phyloP scores from a whole-genome alignment of 176 grass and related monocot genomes.

The Zoysia pacifica region DNA sequence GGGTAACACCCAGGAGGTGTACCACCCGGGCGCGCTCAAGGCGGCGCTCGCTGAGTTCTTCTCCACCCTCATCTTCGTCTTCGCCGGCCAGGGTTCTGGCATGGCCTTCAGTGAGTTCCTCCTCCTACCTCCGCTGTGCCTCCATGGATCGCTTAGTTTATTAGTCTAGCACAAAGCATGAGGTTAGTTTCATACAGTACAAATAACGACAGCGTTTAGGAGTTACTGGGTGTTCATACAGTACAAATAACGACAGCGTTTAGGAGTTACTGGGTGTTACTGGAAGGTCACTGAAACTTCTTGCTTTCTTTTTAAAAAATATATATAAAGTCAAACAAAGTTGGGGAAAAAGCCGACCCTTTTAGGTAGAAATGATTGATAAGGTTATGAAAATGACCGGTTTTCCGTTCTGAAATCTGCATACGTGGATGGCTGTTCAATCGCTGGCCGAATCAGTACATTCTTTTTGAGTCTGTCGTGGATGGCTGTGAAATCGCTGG shows the following conservation, averaged over 20 bases:
- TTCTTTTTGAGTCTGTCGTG: too few relatives aligned
- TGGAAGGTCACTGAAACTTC: slow-evolving; percentile 20
- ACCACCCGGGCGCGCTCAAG: slow-evolving; percentile 74
- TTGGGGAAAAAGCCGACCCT: not conserved
- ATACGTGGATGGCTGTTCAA: too few relatives aligned
- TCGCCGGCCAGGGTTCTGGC: slow-evolving; percentile 94
- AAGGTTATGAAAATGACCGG: not conserved
- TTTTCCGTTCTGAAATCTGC: slow-evolving; percentile 15
- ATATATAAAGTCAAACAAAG: slow-evolving; percentile 14
- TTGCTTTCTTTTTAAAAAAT: not conserved
- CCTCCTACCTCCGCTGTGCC: not conserved
- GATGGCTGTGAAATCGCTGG: not conserved
- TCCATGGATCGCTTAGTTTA: not conserved
- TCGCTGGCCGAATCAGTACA: too few relatives aligned
- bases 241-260: not conserved
- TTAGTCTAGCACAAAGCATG: not conserved
- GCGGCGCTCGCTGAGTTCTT: slow-evolving; percentile 94
- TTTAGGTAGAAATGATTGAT: slow-evolving; percentile 22
- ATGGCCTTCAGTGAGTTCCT: slow-evolving; percentile 77
- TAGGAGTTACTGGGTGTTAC: not conserved
- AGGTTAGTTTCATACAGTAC: not conserved
- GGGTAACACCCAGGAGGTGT: slow-evolving; percentile 64
- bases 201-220: not conserved
- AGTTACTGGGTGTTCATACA: not conserved
- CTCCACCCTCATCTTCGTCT: slow-evolving; percentile 98